Conservation (phyloP, 169 alveolate species). For the Plasmodium chabaudi region DNA sequence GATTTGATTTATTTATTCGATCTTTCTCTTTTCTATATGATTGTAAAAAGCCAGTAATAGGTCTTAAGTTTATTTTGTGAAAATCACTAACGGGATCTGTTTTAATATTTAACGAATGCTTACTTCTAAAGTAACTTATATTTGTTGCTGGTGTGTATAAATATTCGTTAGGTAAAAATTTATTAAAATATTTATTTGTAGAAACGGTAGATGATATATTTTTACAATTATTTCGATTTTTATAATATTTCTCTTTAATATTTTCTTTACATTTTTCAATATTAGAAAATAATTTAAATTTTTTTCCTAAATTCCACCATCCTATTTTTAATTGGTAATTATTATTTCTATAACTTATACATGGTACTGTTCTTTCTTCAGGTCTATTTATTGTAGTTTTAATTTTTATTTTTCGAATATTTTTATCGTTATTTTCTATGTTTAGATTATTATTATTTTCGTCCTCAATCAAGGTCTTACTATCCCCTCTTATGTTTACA, state of each 20-base stretch:
- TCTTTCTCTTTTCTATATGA: conserved; percentile 63
- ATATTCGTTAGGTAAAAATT: conserved; percentile 56
- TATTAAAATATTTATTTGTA: conserved; percentile 46
- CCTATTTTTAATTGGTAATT: conserved; percentile 46
- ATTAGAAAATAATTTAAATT: conserved; percentile 21
- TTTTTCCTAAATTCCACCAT: conserved; percentile 52
- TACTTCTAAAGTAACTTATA: conserved; percentile 51
- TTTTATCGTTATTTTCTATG: neutral
- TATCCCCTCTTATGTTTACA: neutral
- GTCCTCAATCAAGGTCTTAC: neutral
- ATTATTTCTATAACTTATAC: conserved; percentile 41
- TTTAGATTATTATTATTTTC: neutral
- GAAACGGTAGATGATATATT: conserved; percentile 17
- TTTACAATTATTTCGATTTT: conserved; percentile 54
- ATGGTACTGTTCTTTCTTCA: conserved; percentile 24
- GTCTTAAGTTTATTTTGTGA: conserved; percentile 62
- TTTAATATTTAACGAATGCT: conserved; percentile 15
- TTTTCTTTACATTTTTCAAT: conserved; percentile 65
- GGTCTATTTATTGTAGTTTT: conserved; percentile 46
- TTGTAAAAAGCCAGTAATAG: conserved; percentile 68
- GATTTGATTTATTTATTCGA: conserved; percentile 1
- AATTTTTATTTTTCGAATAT: conserved; percentile 14
- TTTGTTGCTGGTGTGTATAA: conserved; percentile 49
- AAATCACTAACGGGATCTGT: conserved; percentile 69
- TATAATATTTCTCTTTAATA: conserved; percentile 51